Conservation (phyloP, 2,329 filamentous ascomycete species). For the Blastomyces parvus region DNA sequence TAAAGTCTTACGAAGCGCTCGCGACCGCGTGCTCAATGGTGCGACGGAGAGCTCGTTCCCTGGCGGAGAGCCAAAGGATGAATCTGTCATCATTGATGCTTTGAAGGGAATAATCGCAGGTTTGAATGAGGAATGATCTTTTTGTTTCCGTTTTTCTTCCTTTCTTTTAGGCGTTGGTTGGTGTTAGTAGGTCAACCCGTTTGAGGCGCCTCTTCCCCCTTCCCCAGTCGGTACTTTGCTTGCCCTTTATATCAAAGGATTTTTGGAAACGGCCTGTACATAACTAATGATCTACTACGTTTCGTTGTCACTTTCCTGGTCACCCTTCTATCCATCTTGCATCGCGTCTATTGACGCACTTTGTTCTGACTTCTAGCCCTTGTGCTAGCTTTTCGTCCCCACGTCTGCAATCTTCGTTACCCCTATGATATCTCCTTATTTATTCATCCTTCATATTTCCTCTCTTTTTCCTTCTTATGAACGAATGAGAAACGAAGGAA, state of each 20-base stretch:
- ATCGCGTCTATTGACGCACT: background rate
- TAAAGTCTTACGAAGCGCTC: conserved; percentile 35
- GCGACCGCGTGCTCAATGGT: conserved; percentile 32
- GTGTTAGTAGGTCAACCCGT: background rate
- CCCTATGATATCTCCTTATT: background rate
- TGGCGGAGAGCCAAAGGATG: conserved; percentile 36
- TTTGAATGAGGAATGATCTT: conserved; percentile 23
- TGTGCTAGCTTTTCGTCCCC: background rate
- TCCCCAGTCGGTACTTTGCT: background rate
- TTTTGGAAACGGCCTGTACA: background rate
- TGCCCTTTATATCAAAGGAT: background rate
- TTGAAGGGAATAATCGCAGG: conserved; percentile 33
- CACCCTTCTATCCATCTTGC: too few species aligned
- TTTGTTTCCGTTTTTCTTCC: background rate
- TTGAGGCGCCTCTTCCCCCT: background rate
- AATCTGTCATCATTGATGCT: conserved; percentile 35
- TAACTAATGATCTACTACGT: background rate
- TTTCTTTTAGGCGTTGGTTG: background rate
- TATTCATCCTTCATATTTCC: conserved; percentile 59
- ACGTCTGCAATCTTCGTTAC: background rate
- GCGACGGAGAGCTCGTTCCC: conserved; percentile 36
- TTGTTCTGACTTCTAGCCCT: background rate
- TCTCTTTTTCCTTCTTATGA: conserved; percentile 3
- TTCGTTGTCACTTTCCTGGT: background rate
- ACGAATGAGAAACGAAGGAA: conserved; percentile 8